Evolutionary conservation across 2,329 filamentous ascomycete species (phyloP), one percentile per base, ranked within the genome.

Genomic region (Thyridium curvatum): DNA sequence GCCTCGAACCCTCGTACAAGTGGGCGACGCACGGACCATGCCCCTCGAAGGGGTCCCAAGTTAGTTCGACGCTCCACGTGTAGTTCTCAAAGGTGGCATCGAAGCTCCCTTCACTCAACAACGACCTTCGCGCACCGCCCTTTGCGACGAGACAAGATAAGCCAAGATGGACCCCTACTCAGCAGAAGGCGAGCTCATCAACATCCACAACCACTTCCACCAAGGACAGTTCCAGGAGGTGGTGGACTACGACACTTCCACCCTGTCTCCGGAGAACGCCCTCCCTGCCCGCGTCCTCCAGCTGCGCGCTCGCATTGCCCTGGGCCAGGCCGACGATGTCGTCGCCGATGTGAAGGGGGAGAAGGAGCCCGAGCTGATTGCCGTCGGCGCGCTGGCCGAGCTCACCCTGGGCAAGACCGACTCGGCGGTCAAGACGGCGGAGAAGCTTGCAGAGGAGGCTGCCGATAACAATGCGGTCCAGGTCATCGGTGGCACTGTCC

Each of bases 211-310:
- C 63, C 63, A 78, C 64, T 84, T 84, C 66, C 74, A 83, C 61
- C 78, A 83, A 62, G 89, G 86, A 58, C 90, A 94, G 71, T 95
- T 87, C 73, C 77, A 86, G 56, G 74, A 83, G 56, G 90, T 94
- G 47, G 64, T 94, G 63, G 84, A 93, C 67, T 94, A 89, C 66
- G 84, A 94, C 63, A 84, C 81, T 32, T 80, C 84, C 6, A 72
- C 81, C 43, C 84, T 97, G 56, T 93, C 86, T 33, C 51, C 81
- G 46, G 79, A 84, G 53, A 96, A 96, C 66, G 72, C 73, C 34
- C 72, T 89, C 12, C 79, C 87, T 32, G 85, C 86, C 31, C 82
- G 82, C 42, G 68, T 95, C 33, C 78, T 97, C 40, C 74, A 84
- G 58, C 79, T 91, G 46, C 86, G 93, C 58, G 82, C 91, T 32